phyloP scores from a whole-genome alignment of 179 eudicot genomes.

The Camellia oleifera region DNA sequence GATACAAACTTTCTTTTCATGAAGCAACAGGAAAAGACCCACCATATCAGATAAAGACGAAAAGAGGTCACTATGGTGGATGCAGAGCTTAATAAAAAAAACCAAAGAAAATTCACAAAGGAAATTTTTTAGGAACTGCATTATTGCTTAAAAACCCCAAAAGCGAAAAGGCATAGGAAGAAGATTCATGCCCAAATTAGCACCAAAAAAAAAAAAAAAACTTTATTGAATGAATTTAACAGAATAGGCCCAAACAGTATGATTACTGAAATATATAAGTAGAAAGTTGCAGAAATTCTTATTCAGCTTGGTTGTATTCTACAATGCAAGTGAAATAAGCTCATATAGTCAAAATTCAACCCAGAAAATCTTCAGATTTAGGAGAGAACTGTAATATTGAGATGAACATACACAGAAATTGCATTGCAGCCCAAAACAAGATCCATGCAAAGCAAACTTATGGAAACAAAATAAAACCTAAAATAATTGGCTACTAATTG shows the following conservation, averaged over 20 bases:
- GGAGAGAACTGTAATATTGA: background rate
- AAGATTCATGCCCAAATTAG: background rate
- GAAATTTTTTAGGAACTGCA: background rate
- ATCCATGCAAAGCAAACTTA: background rate
- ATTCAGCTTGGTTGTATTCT: background rate
- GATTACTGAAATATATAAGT: background rate
- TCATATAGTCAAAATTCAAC: background rate
- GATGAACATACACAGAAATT: background rate
- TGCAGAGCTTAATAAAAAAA: background rate
- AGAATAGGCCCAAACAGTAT: background rate
- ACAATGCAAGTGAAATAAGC: background rate
- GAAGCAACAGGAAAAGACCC: conserved; percentile 4
- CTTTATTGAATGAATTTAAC: background rate
- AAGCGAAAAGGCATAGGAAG: background rate
- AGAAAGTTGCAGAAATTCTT: background rate
- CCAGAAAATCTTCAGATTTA: background rate
- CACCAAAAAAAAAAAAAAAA: background rate
- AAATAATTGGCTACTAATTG: background rate
- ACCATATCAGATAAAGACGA: background rate
- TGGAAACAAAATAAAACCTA: background rate
- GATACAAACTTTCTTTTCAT: conserved; percentile 4
- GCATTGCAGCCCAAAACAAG: background rate
- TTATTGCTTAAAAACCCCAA: conserved; percentile 9
- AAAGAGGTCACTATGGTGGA: conserved; percentile 5
- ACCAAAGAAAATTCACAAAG: background rate